Conservation (phyloP, 768 basidiomycete species). For the Mycena olivaceomarginata region DNA sequence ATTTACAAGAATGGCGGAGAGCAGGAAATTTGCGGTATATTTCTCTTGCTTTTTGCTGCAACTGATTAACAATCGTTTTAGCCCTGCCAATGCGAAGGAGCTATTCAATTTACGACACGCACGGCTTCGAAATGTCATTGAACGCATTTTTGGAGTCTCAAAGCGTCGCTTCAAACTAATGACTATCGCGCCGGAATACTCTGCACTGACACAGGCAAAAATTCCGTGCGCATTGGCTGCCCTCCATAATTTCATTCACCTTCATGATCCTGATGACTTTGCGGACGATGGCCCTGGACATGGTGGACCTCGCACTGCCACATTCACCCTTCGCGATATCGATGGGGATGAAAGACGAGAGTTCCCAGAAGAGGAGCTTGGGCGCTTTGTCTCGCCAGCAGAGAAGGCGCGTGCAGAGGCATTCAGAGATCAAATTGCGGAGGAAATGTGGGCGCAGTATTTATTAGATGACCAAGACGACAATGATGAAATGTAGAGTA, state of each 20-base stretch:
- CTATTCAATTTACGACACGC: conserved; percentile 47
- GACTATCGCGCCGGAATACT: conserved; percentile 20
- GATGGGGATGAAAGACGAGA: conserved; percentile 6
- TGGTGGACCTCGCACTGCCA: neutral
- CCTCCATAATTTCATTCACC: conserved; percentile 11
- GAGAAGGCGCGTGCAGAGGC: no score
- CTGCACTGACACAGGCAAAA: neutral
- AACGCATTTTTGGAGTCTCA: neutral
- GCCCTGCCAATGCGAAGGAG: conserved; percentile 27
- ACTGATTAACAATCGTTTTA: no score
- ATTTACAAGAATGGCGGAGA: conserved; percentile 49
- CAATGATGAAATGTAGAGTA: no score
- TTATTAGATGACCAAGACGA: no score
- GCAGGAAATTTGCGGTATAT: conserved; percentile 24
- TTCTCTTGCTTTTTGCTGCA: no score
- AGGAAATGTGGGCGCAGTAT: no score
- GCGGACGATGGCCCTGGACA: conserved; percentile 16
- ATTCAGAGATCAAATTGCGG: no score
- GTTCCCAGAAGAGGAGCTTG: conserved; percentile 9
- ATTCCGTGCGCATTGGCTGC: neutral
- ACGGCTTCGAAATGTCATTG: conserved; percentile 45
- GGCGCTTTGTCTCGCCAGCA: no score
- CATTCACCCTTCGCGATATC: conserved; percentile 13
- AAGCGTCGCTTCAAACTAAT: conserved; percentile 40
- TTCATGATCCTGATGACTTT: conserved; percentile 17